Evolutionary conservation across 1,284 basidiomycete species (phyloP), one percentile per base, ranked within the genome.

Genomic region (Moesziomyces aphidis): DNA sequence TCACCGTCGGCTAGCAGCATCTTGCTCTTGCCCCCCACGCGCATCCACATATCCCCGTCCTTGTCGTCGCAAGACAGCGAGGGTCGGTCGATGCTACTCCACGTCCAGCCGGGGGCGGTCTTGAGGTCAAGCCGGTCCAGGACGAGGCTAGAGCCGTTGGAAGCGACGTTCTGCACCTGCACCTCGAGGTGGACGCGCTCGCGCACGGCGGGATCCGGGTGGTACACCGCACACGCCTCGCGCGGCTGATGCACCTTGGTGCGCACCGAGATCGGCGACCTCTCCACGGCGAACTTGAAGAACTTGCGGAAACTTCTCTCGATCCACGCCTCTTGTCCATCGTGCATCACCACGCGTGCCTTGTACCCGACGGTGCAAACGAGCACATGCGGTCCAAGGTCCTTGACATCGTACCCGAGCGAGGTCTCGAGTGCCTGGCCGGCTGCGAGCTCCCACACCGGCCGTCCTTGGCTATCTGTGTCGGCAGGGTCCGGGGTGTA

Each of bases 341-440:
- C 26, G 26, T 28, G 34, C 51, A 11, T 28, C 0, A 50, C 26
- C n/a, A 50, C 55, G 8, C 26, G 26, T 0, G 55, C 54, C n/a
- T 68, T 75, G 50, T 85, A 85, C 8, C 74, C 71, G 5, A 83
- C 79, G 28, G 80, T 81, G 42, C 82, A 83, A 17, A 79, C 77
- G 5, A 85, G 68, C 4, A 82, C 77, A 50, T 85, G 80, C 23
- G 67, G 50, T 2, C 77, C 82, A 7, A 83, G 63, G 45, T 85
- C 80, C 28, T 80, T 82, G 54, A 85, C 77, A 49, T 85, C 83
- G 60, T 83, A 81, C 21, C 47, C 54, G 0, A 80, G 71, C 0
- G 68, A 59, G 0, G 74, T 76, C 36, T 83, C 80, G 4, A 80
- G 42, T 5, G 71, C 36, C 50, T 62, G 36, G 21, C 50, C 2